Evolutionary conservation across 257 asterid genomes (phyloP).

Genomic region (Cruciata laevipes): DNA sequence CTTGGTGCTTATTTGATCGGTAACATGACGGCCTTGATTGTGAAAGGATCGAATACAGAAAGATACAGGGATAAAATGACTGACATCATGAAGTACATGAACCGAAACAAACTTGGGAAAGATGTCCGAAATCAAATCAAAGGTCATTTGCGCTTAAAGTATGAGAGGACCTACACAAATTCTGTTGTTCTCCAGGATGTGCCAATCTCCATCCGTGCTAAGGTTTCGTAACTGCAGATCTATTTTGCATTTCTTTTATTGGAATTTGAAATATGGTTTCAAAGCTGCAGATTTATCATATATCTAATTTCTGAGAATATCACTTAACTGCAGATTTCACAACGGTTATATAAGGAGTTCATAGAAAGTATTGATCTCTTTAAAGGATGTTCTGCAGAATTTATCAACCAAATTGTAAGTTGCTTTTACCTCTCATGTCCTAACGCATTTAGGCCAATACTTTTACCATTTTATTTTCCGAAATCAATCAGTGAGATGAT

Average conservation of each 20-base stretch:
- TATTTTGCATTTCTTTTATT: background rate
- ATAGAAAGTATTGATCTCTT: constrained; percentile 65
- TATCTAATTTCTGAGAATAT: background rate
- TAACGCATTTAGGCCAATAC: background rate
- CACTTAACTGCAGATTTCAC: constrained; percentile 60
- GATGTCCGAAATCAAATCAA: constrained; percentile 73
- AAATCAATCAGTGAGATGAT: background rate
- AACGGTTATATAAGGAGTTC: constrained; percentile 54
- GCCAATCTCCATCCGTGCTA: constrained; percentile 81
- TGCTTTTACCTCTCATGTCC: constrained; percentile 2
- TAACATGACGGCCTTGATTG: constrained; percentile 96
- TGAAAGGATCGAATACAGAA: constrained; percentile 89
- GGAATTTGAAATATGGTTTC: background rate
- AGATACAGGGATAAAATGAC: constrained; percentile 86
- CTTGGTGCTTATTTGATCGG: constrained; percentile 93
- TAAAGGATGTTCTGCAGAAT: constrained; percentile 72
- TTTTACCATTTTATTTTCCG: background rate
- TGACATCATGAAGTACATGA: constrained; percentile 68
- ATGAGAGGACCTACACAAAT: constrained; percentile 80
- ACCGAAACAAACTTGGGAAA: constrained; percentile 66
- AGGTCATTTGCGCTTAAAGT: constrained; percentile 85
- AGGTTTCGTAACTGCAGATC: constrained; percentile 37
- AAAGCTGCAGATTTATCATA: background rate
- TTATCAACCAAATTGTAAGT: constrained; percentile 85
- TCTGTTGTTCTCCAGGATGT: constrained; percentile 75